Conservation (phyloP, 257 asterid species). For the Ilex asprella region DNA sequence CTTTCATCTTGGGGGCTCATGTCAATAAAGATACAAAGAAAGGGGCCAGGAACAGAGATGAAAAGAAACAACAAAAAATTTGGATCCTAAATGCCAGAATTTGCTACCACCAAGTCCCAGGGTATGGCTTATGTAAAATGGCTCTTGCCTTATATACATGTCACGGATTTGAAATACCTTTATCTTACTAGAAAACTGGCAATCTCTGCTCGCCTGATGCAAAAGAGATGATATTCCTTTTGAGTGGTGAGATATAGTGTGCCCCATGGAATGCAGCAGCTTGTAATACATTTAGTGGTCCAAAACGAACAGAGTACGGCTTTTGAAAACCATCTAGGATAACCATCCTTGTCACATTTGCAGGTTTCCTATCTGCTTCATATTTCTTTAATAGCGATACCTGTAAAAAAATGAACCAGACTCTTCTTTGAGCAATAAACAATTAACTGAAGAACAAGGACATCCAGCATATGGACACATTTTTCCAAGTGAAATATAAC, state of each 20-base stretch:
- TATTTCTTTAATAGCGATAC: constrained; percentile 62
- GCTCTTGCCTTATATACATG: too few relatives aligned
- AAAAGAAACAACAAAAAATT: too few relatives aligned
- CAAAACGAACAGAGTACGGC: constrained; percentile 80
- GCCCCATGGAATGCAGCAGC: constrained; percentile 92
- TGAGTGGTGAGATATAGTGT: constrained; percentile 69
- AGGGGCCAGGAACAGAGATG: too few relatives aligned
- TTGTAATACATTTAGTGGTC: constrained; percentile 66
- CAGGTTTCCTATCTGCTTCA: constrained; percentile 81
- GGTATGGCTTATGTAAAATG: too few relatives aligned
- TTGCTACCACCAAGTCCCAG: too few relatives aligned
- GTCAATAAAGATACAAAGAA: too few relatives aligned
- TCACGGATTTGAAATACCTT: neutral
- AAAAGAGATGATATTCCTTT: constrained; percentile 59
- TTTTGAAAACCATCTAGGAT: constrained; percentile 86
- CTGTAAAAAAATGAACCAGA: constrained; percentile 24
- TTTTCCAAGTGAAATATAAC: too few relatives aligned
- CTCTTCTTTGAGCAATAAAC: neutral
- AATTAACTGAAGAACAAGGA: too few relatives aligned
- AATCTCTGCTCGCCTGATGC: constrained; percentile 77
- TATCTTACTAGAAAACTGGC: constrained; percentile 55
- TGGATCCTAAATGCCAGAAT: too few relatives aligned
- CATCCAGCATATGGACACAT: too few relatives aligned
- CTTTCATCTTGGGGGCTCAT: too few relatives aligned
- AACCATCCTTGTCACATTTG: constrained; percentile 77